A percentile compares a stretch with the other conserved stretches of the same genome.
Conservation (phyloP, 2,329 filamentous ascomycete genomes). For the Pseudocercospora fuligena region DNA sequence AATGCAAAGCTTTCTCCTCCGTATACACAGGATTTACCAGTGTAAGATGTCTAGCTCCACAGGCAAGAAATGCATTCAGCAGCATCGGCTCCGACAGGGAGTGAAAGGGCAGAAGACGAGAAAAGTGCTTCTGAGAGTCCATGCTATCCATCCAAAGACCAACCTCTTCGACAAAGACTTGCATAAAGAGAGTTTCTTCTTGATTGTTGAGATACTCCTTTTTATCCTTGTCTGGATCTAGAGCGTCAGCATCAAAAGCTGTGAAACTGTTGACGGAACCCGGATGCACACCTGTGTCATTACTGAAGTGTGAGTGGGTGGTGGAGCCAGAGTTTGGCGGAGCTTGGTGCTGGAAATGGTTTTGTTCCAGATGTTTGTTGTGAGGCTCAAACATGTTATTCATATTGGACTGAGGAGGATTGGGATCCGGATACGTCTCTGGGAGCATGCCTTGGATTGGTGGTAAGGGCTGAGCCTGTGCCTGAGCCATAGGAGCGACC, state of each 20-base stretch:
- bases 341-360: conserved; percentile 34
- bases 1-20: conserved; percentile 77
- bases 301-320: conserved; percentile 32
- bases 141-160: conserved; percentile 94
- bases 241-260: conserved; percentile 41
- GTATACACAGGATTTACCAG: conserved; percentile 71
- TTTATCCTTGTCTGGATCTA: conserved; percentile 50
- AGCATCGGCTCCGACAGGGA: conserved; percentile 84
- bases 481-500: conserved; percentile 34
- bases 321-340: conserved; percentile 31
- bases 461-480: conserved; percentile 55
- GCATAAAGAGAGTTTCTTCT: conserved; percentile 87
- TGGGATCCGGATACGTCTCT: conserved; percentile 50
- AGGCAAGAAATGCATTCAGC: conserved; percentile 84
- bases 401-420: conserved; percentile 37
- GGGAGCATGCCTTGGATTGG: conserved; percentile 57
- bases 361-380: conserved; percentile 36
- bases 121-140: conserved; percentile 83
- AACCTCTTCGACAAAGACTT: conserved; percentile 88
- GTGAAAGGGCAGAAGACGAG: conserved; percentile 79
- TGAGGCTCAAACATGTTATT: conserved; percentile 46
- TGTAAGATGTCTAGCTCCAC: conserved; percentile 80
- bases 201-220: conserved; percentile 71
- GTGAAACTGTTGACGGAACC: conserved; percentile 41
- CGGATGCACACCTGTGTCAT: conserved; percentile 25